phyloP scores from a whole-genome alignment of 208 protist genomes.

The Crithidia thermophila region DNA sequence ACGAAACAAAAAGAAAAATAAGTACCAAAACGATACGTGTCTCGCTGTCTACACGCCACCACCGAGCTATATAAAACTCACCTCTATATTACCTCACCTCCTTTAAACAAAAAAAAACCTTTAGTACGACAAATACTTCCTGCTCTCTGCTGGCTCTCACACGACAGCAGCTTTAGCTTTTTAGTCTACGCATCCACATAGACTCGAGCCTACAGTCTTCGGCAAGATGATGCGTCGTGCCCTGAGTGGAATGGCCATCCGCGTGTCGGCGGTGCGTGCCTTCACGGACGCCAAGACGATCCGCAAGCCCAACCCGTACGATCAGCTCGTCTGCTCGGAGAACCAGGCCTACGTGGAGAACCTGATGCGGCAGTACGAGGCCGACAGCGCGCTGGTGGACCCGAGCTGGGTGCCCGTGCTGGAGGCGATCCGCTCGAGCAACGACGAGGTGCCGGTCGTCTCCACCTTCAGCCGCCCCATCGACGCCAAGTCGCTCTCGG shows the following conservation, averaged over 20 bases:
- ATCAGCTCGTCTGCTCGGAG: conserved; percentile 69
- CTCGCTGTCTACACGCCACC: no score
- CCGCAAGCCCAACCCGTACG: conserved; percentile 74
- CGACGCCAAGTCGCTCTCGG: conserved; percentile 55
- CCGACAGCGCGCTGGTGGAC: conserved; percentile 72
- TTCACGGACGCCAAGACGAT: conserved; percentile 85
- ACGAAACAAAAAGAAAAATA: no score
- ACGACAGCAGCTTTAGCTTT: background rate
- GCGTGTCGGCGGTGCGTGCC: conserved; percentile 27
- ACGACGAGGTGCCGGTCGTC: conserved; percentile 64
- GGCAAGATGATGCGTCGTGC: conserved; percentile 82
- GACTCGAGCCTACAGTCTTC: background rate
- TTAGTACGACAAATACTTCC: background rate
- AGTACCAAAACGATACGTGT: no score
- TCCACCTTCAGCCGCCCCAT: conserved; percentile 76
- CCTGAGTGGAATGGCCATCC: conserved; percentile 24
- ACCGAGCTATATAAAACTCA: background rate
- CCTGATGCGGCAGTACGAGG: conserved; percentile 77
- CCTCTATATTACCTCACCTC: no score
- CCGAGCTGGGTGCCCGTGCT: conserved; percentile 84
- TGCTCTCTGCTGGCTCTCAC: background rate
- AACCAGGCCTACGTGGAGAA: conserved; percentile 85
- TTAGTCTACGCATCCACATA: conserved; percentile 8
- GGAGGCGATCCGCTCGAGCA: conserved; percentile 57
- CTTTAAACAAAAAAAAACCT: no score